Evolutionary conservation across 805 yeast species (phyloP).

Genomic region (Saccharomyces jurei): DNA sequence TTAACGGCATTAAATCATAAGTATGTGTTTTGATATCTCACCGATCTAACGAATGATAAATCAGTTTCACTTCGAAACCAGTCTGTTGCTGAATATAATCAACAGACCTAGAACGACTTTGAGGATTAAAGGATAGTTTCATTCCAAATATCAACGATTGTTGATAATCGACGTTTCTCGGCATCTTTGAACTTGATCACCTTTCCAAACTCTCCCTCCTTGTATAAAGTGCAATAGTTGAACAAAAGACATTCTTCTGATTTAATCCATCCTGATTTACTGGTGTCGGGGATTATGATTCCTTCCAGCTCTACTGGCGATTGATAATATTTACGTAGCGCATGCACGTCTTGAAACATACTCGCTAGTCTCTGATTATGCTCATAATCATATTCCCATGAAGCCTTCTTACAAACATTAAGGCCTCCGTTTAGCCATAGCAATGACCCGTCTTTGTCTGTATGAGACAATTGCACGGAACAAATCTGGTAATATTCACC

Average conservation of each 20-base stretch:
- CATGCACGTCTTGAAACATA: slow-evolving; percentile 14
- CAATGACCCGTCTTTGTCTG: slow-evolving; percentile 12
- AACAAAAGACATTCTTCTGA: background rate
- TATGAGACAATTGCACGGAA: slow-evolving; percentile 26
- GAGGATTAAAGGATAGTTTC: background rate
- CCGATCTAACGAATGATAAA: background rate
- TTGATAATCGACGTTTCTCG: background rate
- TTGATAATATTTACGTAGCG: slow-evolving; percentile 14
- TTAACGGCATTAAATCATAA: background rate
- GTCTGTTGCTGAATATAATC: too few species aligned
- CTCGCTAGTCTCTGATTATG: slow-evolving; percentile 7
- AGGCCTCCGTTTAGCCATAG: slow-evolving; percentile 32
- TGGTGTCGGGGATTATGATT: slow-evolving; percentile 18
- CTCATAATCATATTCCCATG: slow-evolving; percentile 11
- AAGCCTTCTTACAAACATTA: slow-evolving; percentile 17
- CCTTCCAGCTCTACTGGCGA: slow-evolving; percentile 22
- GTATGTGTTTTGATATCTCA: too few species aligned
- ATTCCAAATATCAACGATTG: background rate
- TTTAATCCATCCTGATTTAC: background rate
- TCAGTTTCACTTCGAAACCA: background rate
- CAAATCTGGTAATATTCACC: slow-evolving; percentile 17
- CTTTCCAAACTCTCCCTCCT: background rate
- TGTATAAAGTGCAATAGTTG: background rate
- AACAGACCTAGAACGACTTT: background rate
- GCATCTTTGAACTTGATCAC: background rate